These are phyloP conservation scores for Uronychia setigera DNA, from an alignment of 73 alveolate genomes.

Conservation along the genomic window DNA sequence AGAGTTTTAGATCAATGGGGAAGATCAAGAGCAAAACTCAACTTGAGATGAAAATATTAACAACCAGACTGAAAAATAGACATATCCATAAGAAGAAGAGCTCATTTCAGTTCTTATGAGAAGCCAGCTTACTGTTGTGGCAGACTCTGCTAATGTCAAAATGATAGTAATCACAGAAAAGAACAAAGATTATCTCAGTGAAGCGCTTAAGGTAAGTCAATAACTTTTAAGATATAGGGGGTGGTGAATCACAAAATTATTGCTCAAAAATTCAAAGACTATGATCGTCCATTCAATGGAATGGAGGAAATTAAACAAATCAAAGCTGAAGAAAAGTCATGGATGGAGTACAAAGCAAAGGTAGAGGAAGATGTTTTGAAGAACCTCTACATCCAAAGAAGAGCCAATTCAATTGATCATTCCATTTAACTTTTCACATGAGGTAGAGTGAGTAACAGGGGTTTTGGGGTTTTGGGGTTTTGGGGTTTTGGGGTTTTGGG, in stretches of 20 bases:
- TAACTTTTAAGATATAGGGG: too few species aligned
- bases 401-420: too few species aligned
- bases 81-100: not conserved
- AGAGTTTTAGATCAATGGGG: too few species aligned
- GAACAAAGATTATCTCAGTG: not conserved
- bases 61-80: not conserved
- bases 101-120: not conserved
- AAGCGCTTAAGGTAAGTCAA: too few species aligned
- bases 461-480: too few species aligned
- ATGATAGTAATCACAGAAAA: not conserved
- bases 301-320: conserved; percentile 5
- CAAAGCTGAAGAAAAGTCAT: conserved; percentile 8
- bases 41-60: not conserved
- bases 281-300: conserved; percentile 44
- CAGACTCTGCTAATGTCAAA: conserved; percentile 4
- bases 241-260: conserved; percentile 30
- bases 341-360: conserved; percentile 36
- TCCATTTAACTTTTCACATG: too few species aligned
- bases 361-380: too few species aligned
- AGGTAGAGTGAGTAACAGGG: too few species aligned
- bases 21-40: not conserved
- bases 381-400: too few species aligned
- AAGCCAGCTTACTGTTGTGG: not conserved
- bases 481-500: too few species aligned
- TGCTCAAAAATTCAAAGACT: conserved; percentile 33